phyloP scores from a whole-genome alignment of 371 early-diverging fungal species.

The Actinomortierella ambigua region DNA sequence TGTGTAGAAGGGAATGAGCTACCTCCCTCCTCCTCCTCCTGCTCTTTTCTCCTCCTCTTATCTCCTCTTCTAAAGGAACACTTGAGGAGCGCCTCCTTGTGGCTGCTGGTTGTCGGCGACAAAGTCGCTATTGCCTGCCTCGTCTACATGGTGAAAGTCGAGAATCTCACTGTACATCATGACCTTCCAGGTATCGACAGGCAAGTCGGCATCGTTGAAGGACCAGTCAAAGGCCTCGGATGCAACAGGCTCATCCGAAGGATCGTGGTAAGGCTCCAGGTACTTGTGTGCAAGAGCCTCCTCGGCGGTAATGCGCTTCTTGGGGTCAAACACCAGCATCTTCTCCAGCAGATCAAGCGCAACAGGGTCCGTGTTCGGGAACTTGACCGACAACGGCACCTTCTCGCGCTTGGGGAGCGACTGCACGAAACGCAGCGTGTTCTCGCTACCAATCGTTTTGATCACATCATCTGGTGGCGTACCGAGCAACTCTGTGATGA shows the following conservation, averaged over 20 bases:
- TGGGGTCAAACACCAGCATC: conserved; percentile 94
- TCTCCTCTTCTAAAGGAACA: not conserved
- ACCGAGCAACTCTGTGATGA: conserved; percentile 92
- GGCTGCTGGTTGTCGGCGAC: conserved; percentile 11
- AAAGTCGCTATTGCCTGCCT: conserved; percentile 13
- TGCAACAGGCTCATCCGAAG: conserved; percentile 89
- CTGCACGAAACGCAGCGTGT: conserved; percentile 91
- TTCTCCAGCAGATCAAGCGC: conserved; percentile 90
- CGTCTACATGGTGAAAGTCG: conserved; percentile 65
- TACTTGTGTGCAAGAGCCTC: conserved; percentile 84
- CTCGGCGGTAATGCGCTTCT: conserved; percentile 86
- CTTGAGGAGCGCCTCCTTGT: not conserved
- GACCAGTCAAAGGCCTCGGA: conserved; percentile 92
- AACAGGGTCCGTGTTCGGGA: conserved; percentile 66
- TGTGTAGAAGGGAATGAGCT: no score
- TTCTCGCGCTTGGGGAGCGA: conserved; percentile 82
- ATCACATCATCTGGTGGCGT: conserved; percentile 95
- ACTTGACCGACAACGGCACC: conserved; percentile 79
- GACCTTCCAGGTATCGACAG: conserved; percentile 88
- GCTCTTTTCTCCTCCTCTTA: no score
- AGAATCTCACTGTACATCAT: conserved; percentile 77
- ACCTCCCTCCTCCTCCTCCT: no score
- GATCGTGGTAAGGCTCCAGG: conserved; percentile 94
- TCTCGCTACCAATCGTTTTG: conserved; percentile 91
- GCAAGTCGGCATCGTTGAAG: conserved; percentile 89